Percentiles rank a stretch among this genome's conserved stretches.
Conservation (phyloP, 805 yeast species). For the Ogataea philodendri region DNA sequence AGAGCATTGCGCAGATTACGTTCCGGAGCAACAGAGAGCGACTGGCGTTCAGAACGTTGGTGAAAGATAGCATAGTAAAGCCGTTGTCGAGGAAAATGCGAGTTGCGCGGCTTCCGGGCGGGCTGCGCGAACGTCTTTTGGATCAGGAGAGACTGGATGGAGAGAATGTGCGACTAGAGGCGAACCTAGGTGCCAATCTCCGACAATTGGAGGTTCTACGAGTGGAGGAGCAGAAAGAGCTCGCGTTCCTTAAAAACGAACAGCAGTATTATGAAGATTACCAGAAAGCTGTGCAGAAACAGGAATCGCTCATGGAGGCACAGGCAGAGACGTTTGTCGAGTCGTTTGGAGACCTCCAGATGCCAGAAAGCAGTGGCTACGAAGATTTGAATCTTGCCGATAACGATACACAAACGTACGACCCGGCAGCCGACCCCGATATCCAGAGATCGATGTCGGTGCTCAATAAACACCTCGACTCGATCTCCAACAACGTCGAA, state of each 20-base stretch:
- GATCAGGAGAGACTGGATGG: slow-evolving; percentile 27
- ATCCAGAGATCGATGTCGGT: slow-evolving; percentile 11
- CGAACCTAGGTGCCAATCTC: slow-evolving; percentile 29
- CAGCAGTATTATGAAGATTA: slow-evolving; percentile 21
- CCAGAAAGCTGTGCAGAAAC: slow-evolving; percentile 14
- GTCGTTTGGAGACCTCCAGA: slow-evolving; percentile 4
- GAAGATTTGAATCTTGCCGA: slow-evolving; percentile 9
- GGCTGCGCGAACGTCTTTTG: slow-evolving; percentile 24
- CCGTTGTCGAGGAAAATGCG: slow-evolving; percentile 26
- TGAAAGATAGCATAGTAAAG: slow-evolving; percentile 20
- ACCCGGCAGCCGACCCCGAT: slow-evolving; percentile 18
- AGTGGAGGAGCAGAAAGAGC: slow-evolving; percentile 24
- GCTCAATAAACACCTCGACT: slow-evolving; percentile 15
- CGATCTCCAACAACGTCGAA: slow-evolving; percentile 19
- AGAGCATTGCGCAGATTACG: slow-evolving; percentile 15
- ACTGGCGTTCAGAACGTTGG: slow-evolving; percentile 20
- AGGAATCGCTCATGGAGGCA: slow-evolving; percentile 16
- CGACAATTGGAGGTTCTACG: slow-evolving; percentile 27
- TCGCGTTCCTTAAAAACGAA: slow-evolving; percentile 21
- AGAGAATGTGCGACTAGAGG: slow-evolving; percentile 23
- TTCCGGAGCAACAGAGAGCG: slow-evolving; percentile 19
- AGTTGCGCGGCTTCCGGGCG: slow-evolving; percentile 27
- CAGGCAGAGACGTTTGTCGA: slow-evolving; percentile 15
- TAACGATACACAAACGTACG: slow-evolving; percentile 5
- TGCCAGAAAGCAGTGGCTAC: slow-evolving; percentile 2